A percentile compares a stretch with the other conserved stretches of the same genome.
phyloP scores from a whole-genome alignment of 352 stramenopile genomes.

The Pythium chondricola region DNA sequence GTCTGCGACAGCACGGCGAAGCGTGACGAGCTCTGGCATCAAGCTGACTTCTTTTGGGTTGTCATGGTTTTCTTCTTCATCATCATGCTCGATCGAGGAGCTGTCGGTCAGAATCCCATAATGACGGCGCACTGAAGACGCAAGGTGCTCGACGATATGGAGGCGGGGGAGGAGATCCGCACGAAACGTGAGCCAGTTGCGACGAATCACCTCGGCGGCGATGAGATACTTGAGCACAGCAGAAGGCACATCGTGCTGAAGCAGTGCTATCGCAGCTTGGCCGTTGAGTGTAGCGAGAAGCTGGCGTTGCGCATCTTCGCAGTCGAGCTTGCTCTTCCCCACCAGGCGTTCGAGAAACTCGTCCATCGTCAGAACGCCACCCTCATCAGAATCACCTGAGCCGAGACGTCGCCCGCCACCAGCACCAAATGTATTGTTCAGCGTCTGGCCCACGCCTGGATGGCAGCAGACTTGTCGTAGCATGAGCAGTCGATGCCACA shows the following conservation, averaged over 20 bases:
- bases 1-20: slow-evolving; percentile 23
- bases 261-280: slow-evolving; percentile 39
- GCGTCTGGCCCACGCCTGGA: slow-evolving; percentile 72
- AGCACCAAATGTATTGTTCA: too few relatives aligned
- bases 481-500: slow-evolving; percentile 70
- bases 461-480: slow-evolving; percentile 91
- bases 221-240: slow-evolving; percentile 55
- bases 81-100: not conserved
- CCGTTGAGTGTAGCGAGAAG: slow-evolving; percentile 73
- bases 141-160: slow-evolving; percentile 63
- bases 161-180: slow-evolving; percentile 63
- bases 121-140: slow-evolving; percentile 21
- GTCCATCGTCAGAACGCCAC: slow-evolving; percentile 70
- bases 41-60: slow-evolving; percentile 43
- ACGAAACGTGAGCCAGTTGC: slow-evolving; percentile 56
- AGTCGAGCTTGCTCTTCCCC: slow-evolving; percentile 57
- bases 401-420: slow-evolving; percentile 7
- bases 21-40: slow-evolving; percentile 29
- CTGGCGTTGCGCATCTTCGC: slow-evolving; percentile 77
- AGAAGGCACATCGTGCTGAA: slow-evolving; percentile 21
- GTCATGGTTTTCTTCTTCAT: not conserved
- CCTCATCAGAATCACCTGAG: slow-evolving; percentile 1
- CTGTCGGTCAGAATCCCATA: not conserved
- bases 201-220: slow-evolving; percentile 32
- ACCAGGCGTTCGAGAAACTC: slow-evolving; percentile 71